Percentiles rank a stretch among this genome's conserved stretches.
These are phyloP conservation scores for Candida sonorensis DNA, from an alignment of 805 yeast species.

Conservation along the genomic window DNA sequence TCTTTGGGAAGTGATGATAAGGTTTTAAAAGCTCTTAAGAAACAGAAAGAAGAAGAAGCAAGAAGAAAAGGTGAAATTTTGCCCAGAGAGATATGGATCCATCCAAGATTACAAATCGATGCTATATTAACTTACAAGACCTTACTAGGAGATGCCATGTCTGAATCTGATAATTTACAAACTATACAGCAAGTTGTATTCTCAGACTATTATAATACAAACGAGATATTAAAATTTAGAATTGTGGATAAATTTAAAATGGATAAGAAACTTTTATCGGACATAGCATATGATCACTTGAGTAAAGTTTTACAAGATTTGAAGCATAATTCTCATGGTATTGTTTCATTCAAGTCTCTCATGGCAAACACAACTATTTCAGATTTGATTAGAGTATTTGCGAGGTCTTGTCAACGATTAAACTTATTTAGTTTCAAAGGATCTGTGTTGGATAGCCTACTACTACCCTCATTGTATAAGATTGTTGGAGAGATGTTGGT, in stretches of 20 bases:
- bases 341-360: constrained; percentile 11
- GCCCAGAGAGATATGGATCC: constrained; percentile 29
- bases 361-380: constrained; percentile 13
- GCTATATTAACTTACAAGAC: constrained; percentile 26
- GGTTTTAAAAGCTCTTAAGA: neutral
- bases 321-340: constrained; percentile 4
- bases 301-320: constrained; percentile 14
- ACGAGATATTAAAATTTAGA: constrained; percentile 9
- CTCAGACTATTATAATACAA: constrained; percentile 17
- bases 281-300: constrained; percentile 4
- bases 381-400: constrained; percentile 21
- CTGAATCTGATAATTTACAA: constrained; percentile 14
- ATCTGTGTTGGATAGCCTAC: constrained; percentile 17
- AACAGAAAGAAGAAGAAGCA: neutral
- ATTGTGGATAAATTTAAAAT: constrained; percentile 18
- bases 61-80: constrained; percentile 4
- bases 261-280: constrained; percentile 1
- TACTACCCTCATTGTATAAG: constrained; percentile 20
- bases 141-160: constrained; percentile 18
- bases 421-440: constrained; percentile 17
- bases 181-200: constrained; percentile 21
- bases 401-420: constrained; percentile 12
- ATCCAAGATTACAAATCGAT: constrained; percentile 24
- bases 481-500: constrained; percentile 20
- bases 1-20: constrained; percentile 1